Percentiles rank a stretch among this genome's conserved stretches.
phyloP scores from a whole-genome alignment of 2,329 filamentous ascomycete genomes.

The Neofusicoccum cordaticola region DNA sequence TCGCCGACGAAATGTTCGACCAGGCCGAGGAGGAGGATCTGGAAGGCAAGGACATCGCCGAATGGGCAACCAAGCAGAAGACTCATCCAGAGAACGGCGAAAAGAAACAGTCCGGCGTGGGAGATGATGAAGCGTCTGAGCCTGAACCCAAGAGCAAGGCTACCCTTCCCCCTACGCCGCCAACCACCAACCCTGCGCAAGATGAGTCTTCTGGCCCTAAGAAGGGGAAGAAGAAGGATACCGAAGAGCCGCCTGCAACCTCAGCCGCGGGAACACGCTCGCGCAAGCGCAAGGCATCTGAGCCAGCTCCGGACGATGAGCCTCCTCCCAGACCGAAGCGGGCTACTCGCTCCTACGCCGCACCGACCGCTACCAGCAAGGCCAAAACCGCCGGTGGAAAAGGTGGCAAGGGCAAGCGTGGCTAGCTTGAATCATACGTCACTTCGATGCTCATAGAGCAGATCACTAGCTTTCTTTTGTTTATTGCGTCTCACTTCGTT shows the following conservation, averaged over 20 bases:
- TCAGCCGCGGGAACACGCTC: conserved; percentile 17
- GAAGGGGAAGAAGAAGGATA: conserved; percentile 12
- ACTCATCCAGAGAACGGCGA: conserved; percentile 19
- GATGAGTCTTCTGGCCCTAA: background rate
- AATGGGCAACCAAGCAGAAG: conserved; percentile 18
- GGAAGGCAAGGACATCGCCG: conserved; percentile 2
- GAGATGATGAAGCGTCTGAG: background rate
- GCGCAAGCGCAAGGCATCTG: conserved; percentile 32
- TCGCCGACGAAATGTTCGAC: conserved; percentile 43
- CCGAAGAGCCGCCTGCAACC: background rate
- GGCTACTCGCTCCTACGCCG: conserved; percentile 29
- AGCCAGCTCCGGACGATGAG: conserved; percentile 24
- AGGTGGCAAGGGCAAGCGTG: background rate
- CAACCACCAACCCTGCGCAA: background rate
- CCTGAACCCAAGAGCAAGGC: background rate
- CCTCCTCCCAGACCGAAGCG: conserved; percentile 29
- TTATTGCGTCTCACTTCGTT: background rate
- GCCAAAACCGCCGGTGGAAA: conserved; percentile 20
- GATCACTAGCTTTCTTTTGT: no score
- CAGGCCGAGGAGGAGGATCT: conserved; percentile 24
- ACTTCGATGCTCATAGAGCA: no score
- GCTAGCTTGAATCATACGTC: background rate
- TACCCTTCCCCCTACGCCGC: conserved; percentile 10
- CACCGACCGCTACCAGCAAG: conserved; percentile 37
- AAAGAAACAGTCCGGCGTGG: background rate